phyloP scores from a whole-genome alignment of 768 basidiomycete species.

The Tubosaeta sp. region DNA sequence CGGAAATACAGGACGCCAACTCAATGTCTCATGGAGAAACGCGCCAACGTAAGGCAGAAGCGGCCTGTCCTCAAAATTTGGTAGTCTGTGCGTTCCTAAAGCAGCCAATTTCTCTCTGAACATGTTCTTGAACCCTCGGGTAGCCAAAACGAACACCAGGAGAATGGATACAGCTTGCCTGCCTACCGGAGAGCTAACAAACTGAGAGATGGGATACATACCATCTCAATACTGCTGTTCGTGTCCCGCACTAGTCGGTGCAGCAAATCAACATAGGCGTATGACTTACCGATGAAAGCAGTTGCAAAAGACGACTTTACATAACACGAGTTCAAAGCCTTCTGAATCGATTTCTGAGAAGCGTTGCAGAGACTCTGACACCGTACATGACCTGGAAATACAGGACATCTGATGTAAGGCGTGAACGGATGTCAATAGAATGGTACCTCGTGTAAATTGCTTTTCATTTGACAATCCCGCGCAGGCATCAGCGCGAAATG shows the following conservation, averaged over 20 bases:
- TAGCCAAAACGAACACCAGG: constrained; percentile 28
- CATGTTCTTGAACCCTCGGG: constrained; percentile 32
- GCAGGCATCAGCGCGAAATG: constrained; percentile 26
- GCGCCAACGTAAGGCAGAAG: constrained; percentile 31
- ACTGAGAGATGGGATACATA: constrained; percentile 5
- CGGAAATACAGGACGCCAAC: constrained; percentile 32
- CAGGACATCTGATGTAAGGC: constrained; percentile 12
- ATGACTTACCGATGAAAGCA: constrained; percentile 28
- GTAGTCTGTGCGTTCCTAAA: constrained; percentile 26
- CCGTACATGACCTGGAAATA: constrained; percentile 26
- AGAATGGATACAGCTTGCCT: constrained; percentile 31
- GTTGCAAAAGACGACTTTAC: constrained; percentile 32
- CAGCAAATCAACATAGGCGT: background rate
- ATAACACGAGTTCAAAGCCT: constrained; percentile 24
- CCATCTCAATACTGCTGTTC: constrained; percentile 30
- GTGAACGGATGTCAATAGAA: constrained; percentile 13
- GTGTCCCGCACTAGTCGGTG: constrained; percentile 1
- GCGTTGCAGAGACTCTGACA: constrained; percentile 26
- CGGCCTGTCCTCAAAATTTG: constrained; percentile 24
- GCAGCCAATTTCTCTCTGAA: constrained; percentile 31
- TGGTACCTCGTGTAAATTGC: constrained; percentile 21
- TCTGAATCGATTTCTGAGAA: constrained; percentile 13
- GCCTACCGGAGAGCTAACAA: constrained; percentile 1
- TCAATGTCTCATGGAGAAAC: constrained; percentile 32
- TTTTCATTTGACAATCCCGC: constrained; percentile 25